Evolutionary conservation across 768 basidiomycete genomes (phyloP).

Genomic region (Leccinum boreale): DNA sequence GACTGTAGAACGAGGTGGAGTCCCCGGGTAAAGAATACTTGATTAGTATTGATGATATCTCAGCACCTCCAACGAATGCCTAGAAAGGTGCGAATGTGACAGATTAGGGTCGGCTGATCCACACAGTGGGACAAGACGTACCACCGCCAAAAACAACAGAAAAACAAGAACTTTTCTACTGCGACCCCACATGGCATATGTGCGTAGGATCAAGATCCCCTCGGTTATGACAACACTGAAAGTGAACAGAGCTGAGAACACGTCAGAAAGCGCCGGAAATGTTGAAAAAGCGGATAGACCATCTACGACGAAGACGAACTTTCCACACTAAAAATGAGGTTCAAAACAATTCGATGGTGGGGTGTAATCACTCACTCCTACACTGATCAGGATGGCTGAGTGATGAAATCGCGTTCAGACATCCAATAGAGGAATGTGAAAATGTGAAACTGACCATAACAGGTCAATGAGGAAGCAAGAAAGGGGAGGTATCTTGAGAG

Average conservation of each 20-base stretch:
- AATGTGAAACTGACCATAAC: constrained; percentile 14
- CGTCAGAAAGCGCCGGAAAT: neutral
- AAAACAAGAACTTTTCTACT: constrained; percentile 14
- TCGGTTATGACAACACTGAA: constrained; percentile 13
- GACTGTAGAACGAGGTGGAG: constrained; percentile 16
- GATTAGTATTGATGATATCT: neutral
- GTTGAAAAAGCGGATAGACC: neutral
- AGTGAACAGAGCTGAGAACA: constrained; percentile 11
- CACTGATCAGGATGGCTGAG: constrained; percentile 7
- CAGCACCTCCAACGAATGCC: constrained; percentile 12
- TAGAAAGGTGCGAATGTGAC: neutral
- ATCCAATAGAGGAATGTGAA: neutral
- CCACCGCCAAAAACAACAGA: constrained; percentile 18
- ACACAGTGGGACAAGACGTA: neutral
- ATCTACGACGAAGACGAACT: constrained; percentile 15
- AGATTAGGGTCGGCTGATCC: too few relatives aligned
- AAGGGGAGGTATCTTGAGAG: constrained; percentile 28
- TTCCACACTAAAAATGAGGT: constrained; percentile 15
- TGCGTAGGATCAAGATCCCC: constrained; percentile 14
- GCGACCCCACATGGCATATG: constrained; percentile 25
- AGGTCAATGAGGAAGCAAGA: constrained; percentile 13
- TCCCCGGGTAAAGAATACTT: constrained; percentile 15
- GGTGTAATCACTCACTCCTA: constrained; percentile 2
- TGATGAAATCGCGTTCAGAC: neutral
- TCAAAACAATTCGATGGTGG: neutral